These are phyloP conservation scores for Pleomassaria siparia DNA, from an alignment of 2,329 filamentous ascomycete genomes.

Conservation along the genomic window DNA sequence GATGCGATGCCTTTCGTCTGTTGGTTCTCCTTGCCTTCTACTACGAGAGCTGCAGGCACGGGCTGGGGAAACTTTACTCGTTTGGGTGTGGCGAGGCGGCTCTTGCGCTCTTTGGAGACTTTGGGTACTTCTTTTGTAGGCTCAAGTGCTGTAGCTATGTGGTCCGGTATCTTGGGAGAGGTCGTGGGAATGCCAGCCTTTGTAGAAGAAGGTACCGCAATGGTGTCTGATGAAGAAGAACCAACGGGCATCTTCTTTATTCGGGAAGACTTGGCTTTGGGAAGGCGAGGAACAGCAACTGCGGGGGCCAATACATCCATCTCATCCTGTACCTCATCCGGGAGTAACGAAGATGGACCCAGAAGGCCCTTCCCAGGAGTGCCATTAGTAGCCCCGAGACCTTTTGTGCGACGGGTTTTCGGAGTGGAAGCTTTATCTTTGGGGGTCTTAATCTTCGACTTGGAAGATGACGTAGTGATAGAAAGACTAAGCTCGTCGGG, in stretches of 20 bases:
- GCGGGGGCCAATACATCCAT: conserved; percentile 15
- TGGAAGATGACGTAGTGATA: conserved; percentile 17
- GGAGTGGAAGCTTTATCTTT: conserved; percentile 34
- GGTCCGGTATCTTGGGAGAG: conserved; percentile 23
- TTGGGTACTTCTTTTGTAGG: conserved; percentile 2
- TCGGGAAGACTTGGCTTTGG: conserved; percentile 22
- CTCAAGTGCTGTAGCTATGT: conserved; percentile 25
- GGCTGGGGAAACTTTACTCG: conserved; percentile 36
- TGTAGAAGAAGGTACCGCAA: conserved; percentile 1
- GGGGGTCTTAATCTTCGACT: conserved; percentile 25
- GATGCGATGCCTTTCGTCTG: conserved; percentile 16
- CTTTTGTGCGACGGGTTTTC: conserved; percentile 32
- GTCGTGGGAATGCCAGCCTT: conserved; percentile 14
- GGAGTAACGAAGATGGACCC: conserved; percentile 30
- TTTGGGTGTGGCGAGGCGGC: conserved; percentile 36
- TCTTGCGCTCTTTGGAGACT: conserved; percentile 29
- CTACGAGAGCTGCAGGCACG: conserved; percentile 6
- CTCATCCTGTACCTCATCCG: conserved; percentile 27
- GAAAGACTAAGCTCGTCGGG: conserved; percentile 35
- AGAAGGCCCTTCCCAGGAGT: conserved; percentile 42
- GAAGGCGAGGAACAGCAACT: conserved; percentile 10
- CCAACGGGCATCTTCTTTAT: conserved; percentile 24
- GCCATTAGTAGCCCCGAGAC: conserved; percentile 40
- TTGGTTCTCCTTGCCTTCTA: conserved; percentile 31
- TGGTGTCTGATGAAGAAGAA: conserved; percentile 6